Evolutionary conservation across 352 stramenopile genomes (phyloP).

Genomic region (Pythium sukuiense): DNA sequence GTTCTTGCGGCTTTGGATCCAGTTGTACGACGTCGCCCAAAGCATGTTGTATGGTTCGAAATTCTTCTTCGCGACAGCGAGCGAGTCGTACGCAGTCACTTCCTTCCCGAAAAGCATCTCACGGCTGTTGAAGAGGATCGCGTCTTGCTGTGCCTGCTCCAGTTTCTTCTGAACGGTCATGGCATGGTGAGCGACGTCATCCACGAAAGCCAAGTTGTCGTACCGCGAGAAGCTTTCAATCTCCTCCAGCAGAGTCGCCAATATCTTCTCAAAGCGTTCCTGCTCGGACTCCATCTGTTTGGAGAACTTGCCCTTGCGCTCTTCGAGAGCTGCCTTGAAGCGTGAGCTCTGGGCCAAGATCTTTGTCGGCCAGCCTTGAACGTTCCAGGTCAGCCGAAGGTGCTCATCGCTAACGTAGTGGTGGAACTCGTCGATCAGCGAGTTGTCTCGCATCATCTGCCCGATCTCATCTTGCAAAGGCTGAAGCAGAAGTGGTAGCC

Average conservation of each 20-base stretch:
- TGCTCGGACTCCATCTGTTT: slow-evolving; percentile 95
- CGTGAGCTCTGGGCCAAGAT: slow-evolving; percentile 78
- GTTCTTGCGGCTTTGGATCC: slow-evolving; percentile 89
- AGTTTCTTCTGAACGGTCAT: slow-evolving; percentile 87
- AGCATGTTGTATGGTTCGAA: slow-evolving; percentile 95
- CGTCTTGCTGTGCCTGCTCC: slow-evolving; percentile 88
- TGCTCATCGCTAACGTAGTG: slow-evolving; percentile 87
- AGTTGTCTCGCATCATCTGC: slow-evolving; percentile 80
- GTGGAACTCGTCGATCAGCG: slow-evolving; percentile 79
- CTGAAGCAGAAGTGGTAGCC: slow-evolving; percentile 64
- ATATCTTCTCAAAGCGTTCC: slow-evolving; percentile 88
- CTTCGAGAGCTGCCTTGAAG: slow-evolving; percentile 75
- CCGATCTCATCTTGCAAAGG: slow-evolving; percentile 80
- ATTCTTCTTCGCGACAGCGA: slow-evolving; percentile 88
- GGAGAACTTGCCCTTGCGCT: slow-evolving; percentile 86
- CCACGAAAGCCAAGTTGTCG: slow-evolving; percentile 86
- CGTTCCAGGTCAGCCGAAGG: slow-evolving; percentile 86
- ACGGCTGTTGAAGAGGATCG: slow-evolving; percentile 91
- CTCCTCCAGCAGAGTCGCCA: slow-evolving; percentile 81
- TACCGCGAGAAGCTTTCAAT: slow-evolving; percentile 89
- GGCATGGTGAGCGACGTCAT: slow-evolving; percentile 86
- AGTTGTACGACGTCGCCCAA: slow-evolving; percentile 90
- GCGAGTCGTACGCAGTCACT: slow-evolving; percentile 86
- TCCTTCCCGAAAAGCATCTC: slow-evolving; percentile 90
- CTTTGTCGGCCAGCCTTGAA: slow-evolving; percentile 90